Evolutionary conservation across 2,329 filamentous ascomycete species (phyloP).

Genomic region (Ophiocordyceps camponoti-floridani): DNA sequence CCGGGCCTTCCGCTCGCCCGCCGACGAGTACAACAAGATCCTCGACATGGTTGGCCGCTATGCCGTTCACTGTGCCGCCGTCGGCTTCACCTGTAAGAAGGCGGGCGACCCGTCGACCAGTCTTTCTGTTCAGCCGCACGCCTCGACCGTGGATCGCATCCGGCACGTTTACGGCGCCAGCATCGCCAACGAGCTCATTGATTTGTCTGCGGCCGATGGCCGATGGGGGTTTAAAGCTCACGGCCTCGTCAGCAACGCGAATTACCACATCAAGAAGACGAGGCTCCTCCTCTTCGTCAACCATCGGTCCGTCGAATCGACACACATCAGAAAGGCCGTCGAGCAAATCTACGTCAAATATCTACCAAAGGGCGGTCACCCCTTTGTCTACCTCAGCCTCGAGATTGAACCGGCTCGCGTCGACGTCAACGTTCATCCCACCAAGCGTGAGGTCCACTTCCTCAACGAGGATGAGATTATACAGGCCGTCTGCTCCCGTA

Average conservation of each 20-base stretch:
- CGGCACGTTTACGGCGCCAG: constrained; percentile 72
- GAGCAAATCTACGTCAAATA: constrained; percentile 82
- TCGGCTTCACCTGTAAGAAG: constrained; percentile 94
- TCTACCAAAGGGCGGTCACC: constrained; percentile 83
- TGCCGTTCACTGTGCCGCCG: constrained; percentile 77
- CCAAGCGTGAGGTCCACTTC: constrained; percentile 92
- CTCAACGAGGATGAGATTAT: constrained; percentile 95
- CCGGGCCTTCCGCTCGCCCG: constrained; percentile 73
- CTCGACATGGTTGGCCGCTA: constrained; percentile 88
- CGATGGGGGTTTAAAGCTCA: constrained; percentile 72
- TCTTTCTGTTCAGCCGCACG: constrained; percentile 58
- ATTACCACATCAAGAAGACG: constrained; percentile 84
- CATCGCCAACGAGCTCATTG: constrained; percentile 76
- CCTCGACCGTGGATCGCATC: constrained; percentile 64
- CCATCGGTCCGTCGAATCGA: constrained; percentile 81
- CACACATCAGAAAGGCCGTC: constrained; percentile 69
- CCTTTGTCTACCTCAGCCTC: constrained; percentile 81
- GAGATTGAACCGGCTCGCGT: constrained; percentile 85
- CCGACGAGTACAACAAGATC: constrained; percentile 96
- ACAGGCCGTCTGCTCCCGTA: constrained; percentile 63
- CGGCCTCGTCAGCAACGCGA: constrained; percentile 78
- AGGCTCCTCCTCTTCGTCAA: constrained; percentile 89
- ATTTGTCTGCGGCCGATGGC: constrained; percentile 52
- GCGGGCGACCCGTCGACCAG: constrained; percentile 73
- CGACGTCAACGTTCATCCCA: constrained; percentile 95